These are phyloP conservation scores for Botrytis fragariae DNA, from an alignment of 2,329 filamentous ascomycete species.

Conservation along the genomic window DNA sequence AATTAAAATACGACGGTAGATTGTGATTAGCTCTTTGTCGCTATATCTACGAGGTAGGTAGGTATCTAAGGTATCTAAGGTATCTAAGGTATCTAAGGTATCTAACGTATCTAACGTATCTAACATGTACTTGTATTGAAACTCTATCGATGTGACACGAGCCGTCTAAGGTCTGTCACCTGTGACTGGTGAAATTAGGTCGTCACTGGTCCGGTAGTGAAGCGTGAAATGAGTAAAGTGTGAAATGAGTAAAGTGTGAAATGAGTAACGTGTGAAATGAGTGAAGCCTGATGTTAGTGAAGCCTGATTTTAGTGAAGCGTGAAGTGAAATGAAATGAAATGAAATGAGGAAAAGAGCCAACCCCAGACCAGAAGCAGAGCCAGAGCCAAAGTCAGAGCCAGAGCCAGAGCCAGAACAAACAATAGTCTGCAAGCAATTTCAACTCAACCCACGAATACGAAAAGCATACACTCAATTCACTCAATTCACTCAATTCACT, in stretches of 20 bases:
- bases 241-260: too few species aligned
- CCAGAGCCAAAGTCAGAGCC: neutral
- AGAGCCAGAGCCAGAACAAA: neutral
- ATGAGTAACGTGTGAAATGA: neutral
- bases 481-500: neutral
- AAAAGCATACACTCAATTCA: neutral
- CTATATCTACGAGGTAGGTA: too few species aligned
- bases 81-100: too few species aligned
- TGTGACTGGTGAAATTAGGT: neutral
- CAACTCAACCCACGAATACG: neutral
- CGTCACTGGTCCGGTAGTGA: neutral
- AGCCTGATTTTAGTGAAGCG: neutral
- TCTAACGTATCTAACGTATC: too few species aligned
- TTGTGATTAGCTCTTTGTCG: neutral
- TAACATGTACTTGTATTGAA: neutral
- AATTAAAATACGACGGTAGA: neutral
- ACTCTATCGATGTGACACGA: neutral
- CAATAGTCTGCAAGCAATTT: neutral
- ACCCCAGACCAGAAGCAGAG: neutral
- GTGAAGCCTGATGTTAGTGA: neutral
- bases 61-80: too few species aligned
- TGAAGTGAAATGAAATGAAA: neutral
- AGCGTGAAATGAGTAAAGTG: too few species aligned
- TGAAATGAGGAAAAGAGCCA: neutral
- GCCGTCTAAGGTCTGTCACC: neutral